Conservation (phyloP, 768 basidiomycete genomes). For the Chlorophyllum brunneum region DNA sequence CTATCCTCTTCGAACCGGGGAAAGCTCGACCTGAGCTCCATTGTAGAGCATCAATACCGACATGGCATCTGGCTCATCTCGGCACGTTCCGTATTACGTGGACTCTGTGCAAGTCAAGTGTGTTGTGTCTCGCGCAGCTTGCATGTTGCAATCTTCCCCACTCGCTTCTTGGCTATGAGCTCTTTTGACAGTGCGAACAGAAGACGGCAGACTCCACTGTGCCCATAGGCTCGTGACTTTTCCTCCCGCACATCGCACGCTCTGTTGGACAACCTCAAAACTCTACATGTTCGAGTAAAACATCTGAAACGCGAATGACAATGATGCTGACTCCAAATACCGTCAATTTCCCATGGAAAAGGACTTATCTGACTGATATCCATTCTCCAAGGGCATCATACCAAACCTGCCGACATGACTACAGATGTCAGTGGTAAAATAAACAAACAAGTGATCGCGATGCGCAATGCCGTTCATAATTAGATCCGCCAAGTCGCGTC, state of each 20-base stretch:
- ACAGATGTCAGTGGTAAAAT: constrained; percentile 1
- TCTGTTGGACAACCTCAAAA: constrained; percentile 6
- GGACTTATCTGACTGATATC: not conserved
- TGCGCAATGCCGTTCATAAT: not conserved
- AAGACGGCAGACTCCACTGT: not conserved
- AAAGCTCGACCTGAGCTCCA: too few species aligned
- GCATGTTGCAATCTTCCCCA: not conserved
- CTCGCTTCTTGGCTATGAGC: not conserved
- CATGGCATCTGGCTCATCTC: constrained; percentile 1
- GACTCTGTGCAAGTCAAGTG: not conserved
- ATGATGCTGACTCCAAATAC: constrained; percentile 7
- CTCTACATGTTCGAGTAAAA: not conserved
- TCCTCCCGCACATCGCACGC: not conserved
- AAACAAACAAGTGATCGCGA: constrained; percentile 5
- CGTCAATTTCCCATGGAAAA: not conserved
- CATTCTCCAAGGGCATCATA: not conserved
- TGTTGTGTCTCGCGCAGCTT: constrained; percentile 2
- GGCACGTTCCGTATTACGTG: constrained; percentile 2
- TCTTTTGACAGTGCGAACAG: not conserved
- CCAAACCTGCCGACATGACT: not conserved
- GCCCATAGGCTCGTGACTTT: not conserved
- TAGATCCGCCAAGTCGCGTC: constrained; percentile 5
- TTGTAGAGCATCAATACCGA: too few species aligned
- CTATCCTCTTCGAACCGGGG: too few species aligned
- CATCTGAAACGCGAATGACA: constrained; percentile 11